These are phyloP conservation scores for Diaporthe longicolla DNA, from an alignment of 2,329 filamentous ascomycete genomes.

Conservation along the genomic window DNA sequence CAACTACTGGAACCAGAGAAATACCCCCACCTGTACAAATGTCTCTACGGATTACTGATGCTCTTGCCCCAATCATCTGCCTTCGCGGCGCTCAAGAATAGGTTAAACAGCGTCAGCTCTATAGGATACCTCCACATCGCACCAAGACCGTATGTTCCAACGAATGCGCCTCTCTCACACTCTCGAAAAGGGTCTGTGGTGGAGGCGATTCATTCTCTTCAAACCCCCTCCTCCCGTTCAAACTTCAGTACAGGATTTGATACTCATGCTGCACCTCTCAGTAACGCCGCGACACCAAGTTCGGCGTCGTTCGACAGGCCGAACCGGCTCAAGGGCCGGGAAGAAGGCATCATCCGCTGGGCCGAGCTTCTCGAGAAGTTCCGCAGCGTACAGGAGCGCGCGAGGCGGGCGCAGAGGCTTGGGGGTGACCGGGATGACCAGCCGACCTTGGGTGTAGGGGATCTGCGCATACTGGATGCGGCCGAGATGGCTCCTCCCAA, in stretches of 20 bases:
- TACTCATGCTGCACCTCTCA: slow-evolving; percentile 54
- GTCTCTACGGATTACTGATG: slow-evolving; percentile 97
- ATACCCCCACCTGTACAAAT: slow-evolving; percentile 96
- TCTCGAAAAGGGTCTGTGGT: slow-evolving; percentile 52
- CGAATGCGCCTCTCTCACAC: slow-evolving; percentile 50
- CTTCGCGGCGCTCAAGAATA: slow-evolving; percentile 96
- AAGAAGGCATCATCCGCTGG: slow-evolving; percentile 91
- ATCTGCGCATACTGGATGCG: slow-evolving; percentile 59
- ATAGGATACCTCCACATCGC: slow-evolving; percentile 94
- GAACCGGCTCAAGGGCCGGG: slow-evolving; percentile 84
- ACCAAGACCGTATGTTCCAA: slow-evolving; percentile 77
- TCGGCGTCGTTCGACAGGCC: slow-evolving; percentile 77
- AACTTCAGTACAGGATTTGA: slow-evolving; percentile 51
- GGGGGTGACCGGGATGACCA: slow-evolving; percentile 65
- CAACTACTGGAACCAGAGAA: slow-evolving; percentile 96
- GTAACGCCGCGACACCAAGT: slow-evolving; percentile 62
- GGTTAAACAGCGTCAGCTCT: slow-evolving; percentile 95
- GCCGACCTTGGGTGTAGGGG: slow-evolving; percentile 55
- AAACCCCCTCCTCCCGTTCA: slow-evolving; percentile 40
- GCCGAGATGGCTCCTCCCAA: slow-evolving; percentile 50
- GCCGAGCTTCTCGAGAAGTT: slow-evolving; percentile 95
- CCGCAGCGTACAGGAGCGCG: slow-evolving; percentile 88
- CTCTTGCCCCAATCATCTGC: slow-evolving; percentile 97
- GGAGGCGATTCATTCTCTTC: slow-evolving; percentile 50
- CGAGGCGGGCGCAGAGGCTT: slow-evolving; percentile 77